Evolutionary conservation across 2,329 filamentous ascomycete genomes (phyloP).

Genomic region (Phialophora macrospora): DNA sequence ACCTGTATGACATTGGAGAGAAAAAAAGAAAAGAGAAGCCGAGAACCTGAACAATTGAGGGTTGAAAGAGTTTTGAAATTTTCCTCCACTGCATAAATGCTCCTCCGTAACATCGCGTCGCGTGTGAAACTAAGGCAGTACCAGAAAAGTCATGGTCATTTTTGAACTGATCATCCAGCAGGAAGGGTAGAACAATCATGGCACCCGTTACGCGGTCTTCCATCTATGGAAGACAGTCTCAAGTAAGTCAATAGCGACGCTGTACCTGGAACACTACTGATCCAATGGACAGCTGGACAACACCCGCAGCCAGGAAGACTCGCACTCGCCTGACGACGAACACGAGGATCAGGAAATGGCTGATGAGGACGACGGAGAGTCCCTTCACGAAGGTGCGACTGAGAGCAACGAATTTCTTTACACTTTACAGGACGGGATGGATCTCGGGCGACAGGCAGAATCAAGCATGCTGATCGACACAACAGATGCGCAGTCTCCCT

Average conservation of each 20-base stretch:
- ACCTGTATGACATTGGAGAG: conserved; percentile 69
- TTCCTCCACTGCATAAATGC: conserved; percentile 9
- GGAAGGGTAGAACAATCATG: conserved; percentile 40
- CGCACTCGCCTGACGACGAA: conserved; percentile 28
- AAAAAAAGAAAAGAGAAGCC: conserved; percentile 37
- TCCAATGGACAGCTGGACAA: conserved; percentile 12
- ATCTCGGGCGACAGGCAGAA: conserved; percentile 22
- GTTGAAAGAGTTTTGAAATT: conserved; percentile 3
- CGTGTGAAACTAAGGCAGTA: conserved; percentile 11
- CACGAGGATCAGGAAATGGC: conserved; percentile 40
- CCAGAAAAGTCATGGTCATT: not conserved
- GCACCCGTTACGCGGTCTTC: conserved; percentile 48
- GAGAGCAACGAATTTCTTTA: conserved; percentile 5
- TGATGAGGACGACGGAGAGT: conserved; percentile 42
- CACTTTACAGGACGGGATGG: not conserved
- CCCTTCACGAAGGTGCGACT: conserved; percentile 38
- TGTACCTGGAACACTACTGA: conserved; percentile 1
- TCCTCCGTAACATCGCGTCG: conserved; percentile 15
- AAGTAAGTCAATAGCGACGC: conserved; percentile 21
- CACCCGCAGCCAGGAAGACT: conserved; percentile 4
- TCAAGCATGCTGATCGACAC: conserved; percentile 41
- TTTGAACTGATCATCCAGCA: not conserved
- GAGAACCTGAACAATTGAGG: not conserved
- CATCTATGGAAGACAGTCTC: conserved; percentile 33
- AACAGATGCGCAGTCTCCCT: conserved; percentile 30